These are phyloP conservation scores for Phycomyces nitens DNA, from an alignment of 192 early-diverging fungal species.

Conservation along the genomic window DNA sequence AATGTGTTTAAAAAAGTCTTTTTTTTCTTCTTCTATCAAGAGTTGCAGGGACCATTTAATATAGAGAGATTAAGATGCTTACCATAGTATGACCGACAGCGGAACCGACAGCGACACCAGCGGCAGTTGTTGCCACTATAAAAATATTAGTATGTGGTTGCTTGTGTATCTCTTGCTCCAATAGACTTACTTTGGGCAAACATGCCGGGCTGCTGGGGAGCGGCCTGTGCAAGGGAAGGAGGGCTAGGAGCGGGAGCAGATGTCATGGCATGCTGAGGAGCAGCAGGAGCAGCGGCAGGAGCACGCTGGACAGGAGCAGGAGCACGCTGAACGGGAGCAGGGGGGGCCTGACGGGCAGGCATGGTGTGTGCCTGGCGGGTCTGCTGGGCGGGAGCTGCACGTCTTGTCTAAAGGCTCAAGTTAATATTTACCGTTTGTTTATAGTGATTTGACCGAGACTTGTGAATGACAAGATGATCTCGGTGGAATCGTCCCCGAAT, in stretches of 20 bases:
- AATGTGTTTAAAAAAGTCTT: not conserved
- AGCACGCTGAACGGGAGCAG: conserved; percentile 34
- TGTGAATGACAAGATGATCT: conserved; percentile 1
- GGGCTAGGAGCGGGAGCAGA: conserved; percentile 33
- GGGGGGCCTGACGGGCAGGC: conserved; percentile 60
- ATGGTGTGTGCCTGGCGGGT: conserved; percentile 52
- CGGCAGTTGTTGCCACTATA: conserved; percentile 85
- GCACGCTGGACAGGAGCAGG: conserved; percentile 13
- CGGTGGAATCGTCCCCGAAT: too few relatives aligned
- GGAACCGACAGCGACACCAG: conserved; percentile 89
- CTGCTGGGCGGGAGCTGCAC: conserved; percentile 47
- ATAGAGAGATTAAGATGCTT: conserved; percentile 14
- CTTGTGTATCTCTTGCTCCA: not conserved
- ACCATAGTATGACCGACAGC: conserved; percentile 66
- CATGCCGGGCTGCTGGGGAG: conserved; percentile 69
- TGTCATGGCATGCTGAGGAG: conserved; percentile 29
- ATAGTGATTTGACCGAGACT: too few relatives aligned
- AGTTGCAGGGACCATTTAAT: not conserved
- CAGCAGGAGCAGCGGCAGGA: conserved; percentile 44
- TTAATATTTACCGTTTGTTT: too few relatives aligned
- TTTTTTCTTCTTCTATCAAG: not conserved
- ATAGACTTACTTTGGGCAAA: conserved; percentile 61
- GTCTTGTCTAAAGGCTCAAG: conserved; percentile 37
- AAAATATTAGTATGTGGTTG: conserved; percentile 6
- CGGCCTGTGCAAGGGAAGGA: conserved; percentile 51